phyloP scores from a whole-genome alignment of 2,329 filamentous ascomycete species.

The Albifimbria verrucaria region DNA sequence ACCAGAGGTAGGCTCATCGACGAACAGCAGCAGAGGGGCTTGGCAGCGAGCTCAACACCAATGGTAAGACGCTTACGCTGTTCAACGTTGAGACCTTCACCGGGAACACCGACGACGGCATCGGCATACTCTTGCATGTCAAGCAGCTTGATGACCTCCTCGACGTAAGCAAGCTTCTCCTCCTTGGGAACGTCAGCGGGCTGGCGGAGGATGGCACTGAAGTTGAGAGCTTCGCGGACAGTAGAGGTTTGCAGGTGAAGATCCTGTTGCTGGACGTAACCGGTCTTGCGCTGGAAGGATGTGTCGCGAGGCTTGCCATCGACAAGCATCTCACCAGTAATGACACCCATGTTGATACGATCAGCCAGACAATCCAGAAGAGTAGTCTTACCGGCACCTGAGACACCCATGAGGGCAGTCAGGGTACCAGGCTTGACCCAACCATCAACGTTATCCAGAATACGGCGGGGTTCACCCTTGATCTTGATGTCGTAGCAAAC shows the following conservation, averaged over 20 bases:
- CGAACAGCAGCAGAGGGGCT: slow-evolving; percentile 54
- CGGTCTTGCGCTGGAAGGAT: slow-evolving; percentile 83
- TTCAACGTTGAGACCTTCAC: slow-evolving; percentile 56
- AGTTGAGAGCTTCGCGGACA: slow-evolving; percentile 77
- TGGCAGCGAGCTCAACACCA: slow-evolving; percentile 51
- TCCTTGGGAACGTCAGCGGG: slow-evolving; percentile 60
- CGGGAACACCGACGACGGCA: slow-evolving; percentile 57
- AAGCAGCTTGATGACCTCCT: slow-evolving; percentile 67
- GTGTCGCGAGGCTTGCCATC: slow-evolving; percentile 62
- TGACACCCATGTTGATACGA: slow-evolving; percentile 79
- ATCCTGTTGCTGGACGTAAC: slow-evolving; percentile 87
- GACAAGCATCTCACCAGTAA: slow-evolving; percentile 71
- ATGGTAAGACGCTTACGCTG: slow-evolving; percentile 58
- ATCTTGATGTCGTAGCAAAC: slow-evolving; percentile 72
- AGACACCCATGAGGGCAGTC: slow-evolving; percentile 78
- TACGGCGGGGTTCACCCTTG: slow-evolving; percentile 66
- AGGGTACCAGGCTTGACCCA: slow-evolving; percentile 88
- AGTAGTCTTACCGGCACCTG: slow-evolving; percentile 84
- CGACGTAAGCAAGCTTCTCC: slow-evolving; percentile 79
- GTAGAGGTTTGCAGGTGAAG: slow-evolving; percentile 76
- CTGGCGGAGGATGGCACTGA: slow-evolving; percentile 80
- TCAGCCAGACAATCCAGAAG: slow-evolving; percentile 78
- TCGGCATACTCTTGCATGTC: slow-evolving; percentile 62
- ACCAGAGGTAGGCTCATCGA: slow-evolving; percentile 56
- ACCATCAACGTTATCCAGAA: slow-evolving; percentile 79